Conservation (phyloP, 2,329 filamentous ascomycete genomes). For the Fusarium redolens region DNA sequence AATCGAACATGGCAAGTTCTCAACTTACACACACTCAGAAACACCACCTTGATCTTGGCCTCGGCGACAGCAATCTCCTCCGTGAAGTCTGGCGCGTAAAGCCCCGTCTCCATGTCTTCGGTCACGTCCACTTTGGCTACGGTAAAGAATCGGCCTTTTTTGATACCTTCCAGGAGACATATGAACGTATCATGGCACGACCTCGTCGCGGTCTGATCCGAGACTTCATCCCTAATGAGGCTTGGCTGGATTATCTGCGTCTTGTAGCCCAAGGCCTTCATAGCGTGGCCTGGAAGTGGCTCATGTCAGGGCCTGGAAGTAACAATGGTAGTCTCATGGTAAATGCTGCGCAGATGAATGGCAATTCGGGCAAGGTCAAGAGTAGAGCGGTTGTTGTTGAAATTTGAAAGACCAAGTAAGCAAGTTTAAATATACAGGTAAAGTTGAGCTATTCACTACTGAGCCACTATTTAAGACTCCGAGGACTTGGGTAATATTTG, state of each 20-base stretch:
- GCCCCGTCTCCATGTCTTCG: conserved; percentile 83
- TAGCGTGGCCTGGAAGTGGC: conserved; percentile 65
- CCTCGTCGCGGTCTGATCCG: conserved; percentile 56
- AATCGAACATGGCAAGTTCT: background rate
- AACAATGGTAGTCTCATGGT: conserved; percentile 64
- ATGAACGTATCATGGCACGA: conserved; percentile 71
- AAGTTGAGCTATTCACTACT: background rate
- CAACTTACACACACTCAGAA: conserved; percentile 54
- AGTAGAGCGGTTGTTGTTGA: conserved; percentile 54
- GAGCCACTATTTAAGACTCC: background rate
- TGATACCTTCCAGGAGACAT: conserved; percentile 77
- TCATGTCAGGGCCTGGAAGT: conserved; percentile 64
- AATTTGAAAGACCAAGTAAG: conserved; percentile 34
- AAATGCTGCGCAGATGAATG: conserved; percentile 68
- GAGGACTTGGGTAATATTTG: background rate
- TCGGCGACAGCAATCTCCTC: conserved; percentile 79
- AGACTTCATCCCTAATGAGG: conserved; percentile 58
- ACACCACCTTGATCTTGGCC: conserved; percentile 74
- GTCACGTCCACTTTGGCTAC: conserved; percentile 82
- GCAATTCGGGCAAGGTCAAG: conserved; percentile 61
- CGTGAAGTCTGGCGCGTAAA: conserved; percentile 79
- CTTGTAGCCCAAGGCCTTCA: conserved; percentile 60
- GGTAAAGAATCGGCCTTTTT: conserved; percentile 78
- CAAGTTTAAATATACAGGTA: background rate
- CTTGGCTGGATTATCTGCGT: conserved; percentile 60